Evolutionary conservation across 305 asterid genomes (phyloP), one percentile per base, ranked within the genome.

Genomic region (Coffea humblotiana): DNA sequence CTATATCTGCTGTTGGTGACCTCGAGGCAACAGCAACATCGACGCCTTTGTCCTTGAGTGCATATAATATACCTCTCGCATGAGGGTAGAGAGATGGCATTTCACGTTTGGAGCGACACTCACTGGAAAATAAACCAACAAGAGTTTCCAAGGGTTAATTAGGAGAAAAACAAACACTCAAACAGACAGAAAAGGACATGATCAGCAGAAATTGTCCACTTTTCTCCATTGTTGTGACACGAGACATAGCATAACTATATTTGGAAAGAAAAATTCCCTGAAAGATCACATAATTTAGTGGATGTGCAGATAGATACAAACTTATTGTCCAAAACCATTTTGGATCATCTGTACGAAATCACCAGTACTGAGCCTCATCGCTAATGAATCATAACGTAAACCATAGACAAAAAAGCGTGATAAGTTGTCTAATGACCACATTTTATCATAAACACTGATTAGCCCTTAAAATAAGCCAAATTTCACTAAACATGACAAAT

Each of bases 1-100:
- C 98, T 65, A 88, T 92, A 77, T 92, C 95, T 16, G 97, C 92
- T 77, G 97, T 91, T 11, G 97, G 96, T 35, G 98, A 92, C 85
- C 97, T 91, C 29, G 98, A 94, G 82, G 98, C 98, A 80, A 94
- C 87, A 67, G 95, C 98, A 77, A 92, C 65, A 64, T 82, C 84
- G 70, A 94, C 87, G 60, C 97, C 98, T 82, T 90, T 89, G 80
- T 89, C 96, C 84, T 91, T 91, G 80, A 94, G 91, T 40, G 96
- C 96, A 74, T 82, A 72, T 60, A 92, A 81, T 72, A 92, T 88
- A 23, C 95, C 98, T 61, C 82, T 86, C 71, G 95, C 96, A 43
- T 87, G 86, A 61, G 90, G 87, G 71, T 84, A 87, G 68, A 87
- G 54, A 9, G 78, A 71, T 25, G 90, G 88, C 79, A 76, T 84